Percentiles rank a stretch among this genome's conserved stretches.
phyloP scores from a whole-genome alignment of 176 grass and related monocot genomes.

The Ensete glaucum region DNA sequence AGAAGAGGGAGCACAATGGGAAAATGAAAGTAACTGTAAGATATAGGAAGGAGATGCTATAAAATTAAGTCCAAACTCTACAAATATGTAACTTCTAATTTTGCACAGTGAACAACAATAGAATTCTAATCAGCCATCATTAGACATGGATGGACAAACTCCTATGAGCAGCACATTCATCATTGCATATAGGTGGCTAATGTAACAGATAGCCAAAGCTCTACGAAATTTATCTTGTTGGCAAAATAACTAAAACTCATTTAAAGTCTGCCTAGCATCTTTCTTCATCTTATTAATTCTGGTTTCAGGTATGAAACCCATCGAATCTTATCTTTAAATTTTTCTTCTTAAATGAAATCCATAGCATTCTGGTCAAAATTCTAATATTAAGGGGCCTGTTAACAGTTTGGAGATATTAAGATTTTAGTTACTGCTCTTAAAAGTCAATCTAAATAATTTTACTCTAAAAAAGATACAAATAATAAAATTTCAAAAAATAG shows the following conservation, averaged over 20 bases:
- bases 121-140: not conserved
- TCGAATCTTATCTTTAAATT: not conserved
- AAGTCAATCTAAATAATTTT: not conserved
- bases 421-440: not conserved
- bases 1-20: constrained; percentile 1
- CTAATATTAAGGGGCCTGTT: no score
- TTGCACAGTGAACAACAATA: not conserved
- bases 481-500: not conserved
- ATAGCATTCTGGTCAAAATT: not conserved
- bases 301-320: not conserved
- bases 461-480: not conserved
- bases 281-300: not conserved
- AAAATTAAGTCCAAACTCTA: not conserved
- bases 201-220: not conserved
- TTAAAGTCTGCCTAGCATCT: not conserved
- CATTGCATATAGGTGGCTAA: not conserved
- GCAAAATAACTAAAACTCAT: not conserved
- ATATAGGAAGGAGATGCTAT: not conserved
- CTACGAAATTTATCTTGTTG: not conserved
- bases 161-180: not conserved
- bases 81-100: not conserved
- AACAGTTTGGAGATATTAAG: not conserved
- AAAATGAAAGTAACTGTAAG: not conserved
- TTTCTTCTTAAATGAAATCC: not conserved
- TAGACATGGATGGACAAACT: not conserved